Conservation (phyloP, 371 early-diverging fungal genomes). For the Hamiltosporidium magnivora region DNA sequence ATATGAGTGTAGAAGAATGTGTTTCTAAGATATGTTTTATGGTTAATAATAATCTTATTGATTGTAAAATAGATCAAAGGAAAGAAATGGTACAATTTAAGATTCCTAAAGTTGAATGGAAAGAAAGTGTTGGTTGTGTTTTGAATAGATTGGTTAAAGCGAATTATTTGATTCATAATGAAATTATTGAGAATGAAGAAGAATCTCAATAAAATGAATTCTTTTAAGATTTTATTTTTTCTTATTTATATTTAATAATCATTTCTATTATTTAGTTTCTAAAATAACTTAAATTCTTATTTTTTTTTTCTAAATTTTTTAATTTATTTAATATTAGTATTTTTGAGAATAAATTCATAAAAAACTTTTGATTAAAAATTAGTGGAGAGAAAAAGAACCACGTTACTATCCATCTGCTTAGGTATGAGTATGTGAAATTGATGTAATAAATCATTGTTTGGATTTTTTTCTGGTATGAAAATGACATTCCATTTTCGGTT, state of each 20-base stretch:
- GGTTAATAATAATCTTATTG: conserved; percentile 36
- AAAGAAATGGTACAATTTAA: conserved; percentile 35
- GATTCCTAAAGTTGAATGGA: conserved; percentile 28
- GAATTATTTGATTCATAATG: conserved; percentile 40
- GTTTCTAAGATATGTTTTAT: conserved; percentile 33
- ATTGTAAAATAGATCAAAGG: conserved; percentile 44
- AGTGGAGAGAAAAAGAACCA: too few species aligned
- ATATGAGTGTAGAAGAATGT: conserved; percentile 19
- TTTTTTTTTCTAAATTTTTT: too few species aligned
- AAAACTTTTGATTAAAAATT: too few species aligned
- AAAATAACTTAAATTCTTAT: too few species aligned
- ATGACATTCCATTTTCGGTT: too few species aligned
- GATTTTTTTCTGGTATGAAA: too few species aligned
- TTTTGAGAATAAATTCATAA: too few species aligned
- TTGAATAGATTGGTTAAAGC: conserved; percentile 47
- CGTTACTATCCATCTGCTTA: too few species aligned
- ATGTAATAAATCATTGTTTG: too few species aligned
- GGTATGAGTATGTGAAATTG: too few species aligned
- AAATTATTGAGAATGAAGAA: conserved; percentile 8
- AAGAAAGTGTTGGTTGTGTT: conserved; percentile 22
- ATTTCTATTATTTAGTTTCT: too few species aligned
- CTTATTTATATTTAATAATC: background rate
- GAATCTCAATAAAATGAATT: background rate
- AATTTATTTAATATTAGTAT: too few species aligned
- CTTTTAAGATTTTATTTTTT: background rate